Percentiles rank a stretch among this genome's conserved stretches.
phyloP scores from a whole-genome alignment of 257 asterid genomes.

The Jacaranda copaia region DNA sequence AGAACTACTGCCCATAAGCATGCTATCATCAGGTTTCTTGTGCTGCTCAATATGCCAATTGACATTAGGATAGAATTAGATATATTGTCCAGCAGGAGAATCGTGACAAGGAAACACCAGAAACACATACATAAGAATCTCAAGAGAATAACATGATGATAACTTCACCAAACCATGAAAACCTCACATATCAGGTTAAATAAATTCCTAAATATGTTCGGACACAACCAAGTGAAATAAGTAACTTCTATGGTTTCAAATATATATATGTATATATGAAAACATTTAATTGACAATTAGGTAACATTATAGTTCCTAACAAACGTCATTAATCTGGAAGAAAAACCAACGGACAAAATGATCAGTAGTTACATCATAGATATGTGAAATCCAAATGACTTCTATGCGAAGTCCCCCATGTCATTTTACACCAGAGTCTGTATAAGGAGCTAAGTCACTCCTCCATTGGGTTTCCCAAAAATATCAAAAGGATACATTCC shows the following conservation, averaged over 20 bases:
- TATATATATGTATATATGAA: background rate
- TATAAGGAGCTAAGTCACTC: background rate
- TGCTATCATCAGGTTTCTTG: constrained; percentile 81
- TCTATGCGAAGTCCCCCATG: background rate
- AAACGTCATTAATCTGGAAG: too few species aligned
- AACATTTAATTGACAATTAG: too few species aligned
- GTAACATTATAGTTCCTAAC: too few species aligned
- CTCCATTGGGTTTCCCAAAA: background rate
- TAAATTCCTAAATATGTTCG: background rate
- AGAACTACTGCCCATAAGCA: constrained; percentile 89
- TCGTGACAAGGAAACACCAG: constrained; percentile 11
- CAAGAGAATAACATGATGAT: constrained; percentile 26
- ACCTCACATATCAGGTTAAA: constrained; percentile 6
- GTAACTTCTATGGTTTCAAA: background rate
- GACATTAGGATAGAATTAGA: constrained; percentile 33
- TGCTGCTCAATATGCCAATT: constrained; percentile 67
- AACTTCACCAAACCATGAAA: constrained; percentile 18
- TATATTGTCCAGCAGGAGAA: constrained; percentile 27
- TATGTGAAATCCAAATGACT: too few species aligned
- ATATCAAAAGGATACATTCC: background rate
- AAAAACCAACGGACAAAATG: too few species aligned
- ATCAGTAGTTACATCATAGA: too few species aligned
- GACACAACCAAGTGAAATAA: background rate
- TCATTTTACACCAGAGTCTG: background rate
- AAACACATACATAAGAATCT: background rate